Percentiles rank a stretch among this genome's conserved stretches.
Conservation (phyloP, 2,329 filamentous ascomycete species). For the Trichoderma endophyticum region DNA sequence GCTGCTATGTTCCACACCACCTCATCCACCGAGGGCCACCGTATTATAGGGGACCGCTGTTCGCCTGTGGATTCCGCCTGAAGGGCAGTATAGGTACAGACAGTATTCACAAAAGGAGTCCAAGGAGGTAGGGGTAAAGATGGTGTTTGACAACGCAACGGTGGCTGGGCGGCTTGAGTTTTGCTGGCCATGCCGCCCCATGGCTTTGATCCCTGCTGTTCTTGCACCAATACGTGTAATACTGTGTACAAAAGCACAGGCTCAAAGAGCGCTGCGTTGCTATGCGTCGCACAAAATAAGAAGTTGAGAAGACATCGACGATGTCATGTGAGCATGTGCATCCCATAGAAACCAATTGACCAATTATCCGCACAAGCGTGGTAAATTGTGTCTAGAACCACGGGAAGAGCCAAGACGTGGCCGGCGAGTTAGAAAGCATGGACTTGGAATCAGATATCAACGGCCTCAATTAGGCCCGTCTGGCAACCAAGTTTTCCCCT, state of each 20-base stretch:
- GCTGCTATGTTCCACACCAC: conserved; percentile 14
- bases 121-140: neutral
- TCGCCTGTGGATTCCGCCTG: neutral
- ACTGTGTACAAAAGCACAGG: neutral
- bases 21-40: conserved; percentile 7
- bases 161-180: conserved; percentile 2
- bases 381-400: neutral
- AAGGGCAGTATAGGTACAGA: neutral
- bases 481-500: neutral
- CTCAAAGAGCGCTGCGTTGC: neutral
- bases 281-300: neutral
- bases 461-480: neutral
- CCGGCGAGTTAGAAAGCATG: conserved; percentile 1
- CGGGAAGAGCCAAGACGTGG: neutral
- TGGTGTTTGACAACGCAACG: conserved; percentile 1
- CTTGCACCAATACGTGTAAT: neutral
- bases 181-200: neutral
- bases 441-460: neutral
- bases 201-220: neutral
- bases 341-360: neutral
- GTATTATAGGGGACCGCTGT: neutral
- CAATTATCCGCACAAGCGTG: conserved; percentile 3
- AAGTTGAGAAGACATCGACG: neutral
- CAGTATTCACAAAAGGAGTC: neutral
- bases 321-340: conserved; percentile 6